Base-by-base conservation (phyloP, 768 basidiomycete genomes). In the Strobilomyces dryophilus region DNA sequence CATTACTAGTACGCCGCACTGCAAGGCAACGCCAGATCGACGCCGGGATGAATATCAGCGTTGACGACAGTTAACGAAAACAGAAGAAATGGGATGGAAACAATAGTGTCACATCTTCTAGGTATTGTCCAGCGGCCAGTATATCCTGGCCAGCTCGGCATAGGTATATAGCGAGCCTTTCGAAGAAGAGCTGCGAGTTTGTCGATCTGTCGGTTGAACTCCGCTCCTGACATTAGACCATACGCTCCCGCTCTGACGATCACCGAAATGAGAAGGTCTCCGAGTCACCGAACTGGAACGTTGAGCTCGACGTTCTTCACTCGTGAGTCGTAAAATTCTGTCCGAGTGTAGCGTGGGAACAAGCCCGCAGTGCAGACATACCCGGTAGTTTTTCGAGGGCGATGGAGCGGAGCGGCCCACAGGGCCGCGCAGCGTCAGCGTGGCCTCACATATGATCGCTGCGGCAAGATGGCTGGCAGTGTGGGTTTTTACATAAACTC, bases 61-160 rank as follows among this genome's bases (percentile, higher is more conserved):
- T 51, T 46, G 27, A 52, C 54, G 36, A 51, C 44, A 59, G 24
- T n/a, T n/a, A n/a, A n/a, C 27, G 42, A 54, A 58, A 59, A 31
- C 34, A 49, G 24, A 44, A 44, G 46, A 47, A 41, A 36, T n/a
- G 35, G 21, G 35, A 39, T 20, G 24, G 41, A 47, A 10, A 42
- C 32, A 36, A 18, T 20, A 40, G 48, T 41, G 37, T 86, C 66
- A 90, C 87, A 57, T 92, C 90, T 58, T 90, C 89, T 11, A 92
- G 73, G 66, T 89, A 92, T 64, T 89, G 85, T 15, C 88, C 88
- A 60, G 92, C 89, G 17, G 90, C 90, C 40, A 89, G 72, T 40
- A 91, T 86, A 67, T 90, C 89, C 63, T 88, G 82, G 20, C 90
- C 90, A 10, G 88, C 75, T 10, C 85, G 78, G 29, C 80, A 80